phyloP scores from a whole-genome alignment of 352 stramenopile genomes.

The Pythium monospermum region DNA sequence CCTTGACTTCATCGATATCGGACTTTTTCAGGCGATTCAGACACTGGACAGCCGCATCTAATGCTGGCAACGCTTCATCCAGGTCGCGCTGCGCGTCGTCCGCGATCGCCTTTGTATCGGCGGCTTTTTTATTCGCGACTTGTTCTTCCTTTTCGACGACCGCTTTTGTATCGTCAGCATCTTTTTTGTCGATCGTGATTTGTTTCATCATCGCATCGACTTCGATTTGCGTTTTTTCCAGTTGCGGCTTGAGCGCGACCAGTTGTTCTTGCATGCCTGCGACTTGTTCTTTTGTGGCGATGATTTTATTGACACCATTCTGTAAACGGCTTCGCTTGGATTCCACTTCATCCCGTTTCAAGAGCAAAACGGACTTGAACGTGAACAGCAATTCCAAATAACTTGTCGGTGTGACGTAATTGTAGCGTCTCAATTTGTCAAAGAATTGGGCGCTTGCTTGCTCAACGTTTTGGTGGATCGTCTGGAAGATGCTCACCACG shows the following conservation, averaged over 20 bases:
- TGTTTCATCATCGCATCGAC: conserved; percentile 93
- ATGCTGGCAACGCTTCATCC: conserved; percentile 88
- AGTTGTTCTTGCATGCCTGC: conserved; percentile 90
- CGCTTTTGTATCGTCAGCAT: conserved; percentile 88
- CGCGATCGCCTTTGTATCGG: conserved; percentile 90
- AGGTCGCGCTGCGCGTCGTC: conserved; percentile 91
- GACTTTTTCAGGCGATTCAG: conserved; percentile 91
- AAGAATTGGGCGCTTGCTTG: conserved; percentile 79
- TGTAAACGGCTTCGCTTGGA: conserved; percentile 81
- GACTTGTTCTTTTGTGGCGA: conserved; percentile 90
- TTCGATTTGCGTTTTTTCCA: conserved; percentile 90
- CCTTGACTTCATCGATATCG: conserved; percentile 92
- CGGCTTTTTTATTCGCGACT: conserved; percentile 88
- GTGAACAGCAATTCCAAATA: conserved; percentile 93
- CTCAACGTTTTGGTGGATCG: conserved; percentile 90
- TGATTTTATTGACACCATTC: conserved; percentile 92
- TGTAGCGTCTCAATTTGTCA: conserved; percentile 82
- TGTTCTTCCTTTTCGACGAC: conserved; percentile 91
- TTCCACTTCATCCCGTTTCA: conserved; percentile 88
- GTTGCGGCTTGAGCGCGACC: conserved; percentile 88
- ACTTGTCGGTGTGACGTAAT: conserved; percentile 93
- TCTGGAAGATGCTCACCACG: conserved; percentile 77
- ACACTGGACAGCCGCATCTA: conserved; percentile 90
- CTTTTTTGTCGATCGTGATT: conserved; percentile 90
- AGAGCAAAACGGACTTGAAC: conserved; percentile 88